Percentiles rank a stretch among this genome's conserved stretches.
Conservation (phyloP, 148 eudicot species). For the Persicaria tinctoria region DNA sequence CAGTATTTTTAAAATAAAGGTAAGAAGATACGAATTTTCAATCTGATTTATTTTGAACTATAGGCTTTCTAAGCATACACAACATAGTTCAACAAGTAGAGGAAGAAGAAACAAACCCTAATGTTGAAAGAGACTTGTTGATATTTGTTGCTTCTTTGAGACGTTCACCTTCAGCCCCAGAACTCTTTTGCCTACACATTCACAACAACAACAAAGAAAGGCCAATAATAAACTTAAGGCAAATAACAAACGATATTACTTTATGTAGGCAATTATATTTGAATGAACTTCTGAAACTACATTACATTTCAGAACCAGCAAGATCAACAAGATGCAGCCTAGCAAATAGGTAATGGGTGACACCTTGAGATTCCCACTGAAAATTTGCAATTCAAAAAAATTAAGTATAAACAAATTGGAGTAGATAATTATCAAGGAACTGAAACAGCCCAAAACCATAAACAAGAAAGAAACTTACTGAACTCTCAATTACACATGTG, state of each 20-base stretch:
- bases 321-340: slow-evolving; percentile 92
- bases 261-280: background rate
- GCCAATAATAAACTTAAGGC: background rate
- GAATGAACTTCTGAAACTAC: slow-evolving; percentile 1
- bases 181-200: slow-evolving; percentile 78
- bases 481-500: slow-evolving; percentile 86
- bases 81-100: background rate
- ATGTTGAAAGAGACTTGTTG: slow-evolving; percentile 92
- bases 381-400: slow-evolving; percentile 12
- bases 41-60: background rate
- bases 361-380: slow-evolving; percentile 97
- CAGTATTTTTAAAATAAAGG: background rate
- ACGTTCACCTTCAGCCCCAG: slow-evolving; percentile 99
- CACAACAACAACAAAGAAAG: background rate
- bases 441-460: background rate
- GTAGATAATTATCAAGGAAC: background rate
- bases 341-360: slow-evolving; percentile 89
- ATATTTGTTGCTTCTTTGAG: slow-evolving; percentile 96
- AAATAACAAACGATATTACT: background rate
- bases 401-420: background rate
- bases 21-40: background rate
- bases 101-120: slow-evolving; percentile 52
- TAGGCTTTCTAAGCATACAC: no score
- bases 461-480: slow-evolving; percentile 33
- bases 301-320: slow-evolving; percentile 97